phyloP scores from a whole-genome alignment of 2,329 filamentous ascomycete species.

The Phaeoacremonium minimum region DNA sequence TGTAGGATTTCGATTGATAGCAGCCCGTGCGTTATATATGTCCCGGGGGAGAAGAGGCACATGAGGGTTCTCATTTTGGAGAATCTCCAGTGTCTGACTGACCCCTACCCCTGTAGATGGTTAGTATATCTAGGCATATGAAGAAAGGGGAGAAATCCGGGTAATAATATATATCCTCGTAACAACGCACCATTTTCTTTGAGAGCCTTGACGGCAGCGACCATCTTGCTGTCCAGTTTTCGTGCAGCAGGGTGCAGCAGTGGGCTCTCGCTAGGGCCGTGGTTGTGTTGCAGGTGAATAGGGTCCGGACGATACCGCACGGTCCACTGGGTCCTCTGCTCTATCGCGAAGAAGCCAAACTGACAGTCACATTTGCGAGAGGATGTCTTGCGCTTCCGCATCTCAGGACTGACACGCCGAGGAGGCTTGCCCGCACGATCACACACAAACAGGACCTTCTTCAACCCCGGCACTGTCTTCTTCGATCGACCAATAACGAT shows the following conservation, averaged over 20 bases:
- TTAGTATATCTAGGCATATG: constrained; percentile 18
- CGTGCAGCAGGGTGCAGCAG: constrained; percentile 62
- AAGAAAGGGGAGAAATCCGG: constrained; percentile 2
- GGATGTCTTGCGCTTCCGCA: constrained; percentile 61
- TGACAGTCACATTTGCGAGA: constrained; percentile 66
- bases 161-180: no score
- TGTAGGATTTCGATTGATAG: constrained; percentile 61
- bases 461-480: constrained; percentile 62
- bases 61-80: constrained; percentile 60
- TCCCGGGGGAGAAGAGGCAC: constrained; percentile 60
- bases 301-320: constrained; percentile 59
- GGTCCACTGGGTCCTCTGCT: constrained; percentile 64
- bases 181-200: constrained; percentile 57
- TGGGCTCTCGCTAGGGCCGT: constrained; percentile 62
- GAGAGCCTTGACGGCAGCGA: constrained; percentile 61
- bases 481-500: constrained; percentile 66
- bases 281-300: constrained; percentile 57
- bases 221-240: constrained; percentile 64
- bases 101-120: constrained; percentile 54
- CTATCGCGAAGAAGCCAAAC: constrained; percentile 67
- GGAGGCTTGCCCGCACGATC: constrained; percentile 62
- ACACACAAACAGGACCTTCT: constrained; percentile 65
- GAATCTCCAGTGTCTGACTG: constrained; percentile 61
- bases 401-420: constrained; percentile 57
- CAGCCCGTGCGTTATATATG: constrained; percentile 64